Conservation (phyloP, 345 rosid genomes). For the Aquilaria yunnanensis region DNA sequence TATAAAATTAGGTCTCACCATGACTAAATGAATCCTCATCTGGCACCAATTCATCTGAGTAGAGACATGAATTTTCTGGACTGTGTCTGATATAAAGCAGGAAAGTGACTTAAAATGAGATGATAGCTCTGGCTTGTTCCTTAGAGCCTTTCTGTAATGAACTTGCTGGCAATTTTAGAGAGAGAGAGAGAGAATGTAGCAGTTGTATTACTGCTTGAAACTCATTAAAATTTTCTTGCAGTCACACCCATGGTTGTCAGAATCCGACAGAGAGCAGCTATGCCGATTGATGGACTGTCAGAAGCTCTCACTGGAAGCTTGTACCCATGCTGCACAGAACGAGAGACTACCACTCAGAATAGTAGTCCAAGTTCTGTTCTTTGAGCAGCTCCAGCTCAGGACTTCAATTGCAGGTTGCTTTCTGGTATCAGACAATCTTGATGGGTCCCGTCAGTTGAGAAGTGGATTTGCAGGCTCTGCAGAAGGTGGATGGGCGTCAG, state of each 20-base stretch:
- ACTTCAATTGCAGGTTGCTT: slow-evolving; percentile 96
- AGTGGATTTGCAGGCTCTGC: slow-evolving; percentile 63
- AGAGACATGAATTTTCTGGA: no score
- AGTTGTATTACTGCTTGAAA: slow-evolving; percentile 4
- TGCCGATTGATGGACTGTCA: slow-evolving; percentile 92
- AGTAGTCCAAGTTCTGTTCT: slow-evolving; percentile 91
- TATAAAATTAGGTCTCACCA: no score
- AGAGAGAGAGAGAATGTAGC: background rate
- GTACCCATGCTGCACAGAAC: slow-evolving; percentile 97
- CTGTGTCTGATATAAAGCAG: no score
- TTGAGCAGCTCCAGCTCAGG: slow-evolving; percentile 99
- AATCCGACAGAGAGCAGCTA: slow-evolving; percentile 89
- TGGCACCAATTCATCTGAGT: no score
- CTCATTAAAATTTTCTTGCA: slow-evolving; percentile 30
- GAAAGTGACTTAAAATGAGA: no score
- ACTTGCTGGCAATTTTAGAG: background rate
- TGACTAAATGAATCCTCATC: no score
- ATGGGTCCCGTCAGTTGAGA: slow-evolving; percentile 81
- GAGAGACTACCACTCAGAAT: slow-evolving; percentile 89
- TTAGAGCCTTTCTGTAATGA: no score
- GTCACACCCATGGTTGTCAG: slow-evolving; percentile 96
- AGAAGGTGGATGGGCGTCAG: slow-evolving; percentile 91
- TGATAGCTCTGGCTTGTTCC: no score
- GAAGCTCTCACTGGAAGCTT: slow-evolving; percentile 94
- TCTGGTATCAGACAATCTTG: slow-evolving; percentile 89